Percentiles rank a stretch among this genome's conserved stretches.
These are phyloP conservation scores for Wickerhamiella allomyrinae DNA, from an alignment of 805 yeast genomes.

Conservation along the genomic window DNA sequence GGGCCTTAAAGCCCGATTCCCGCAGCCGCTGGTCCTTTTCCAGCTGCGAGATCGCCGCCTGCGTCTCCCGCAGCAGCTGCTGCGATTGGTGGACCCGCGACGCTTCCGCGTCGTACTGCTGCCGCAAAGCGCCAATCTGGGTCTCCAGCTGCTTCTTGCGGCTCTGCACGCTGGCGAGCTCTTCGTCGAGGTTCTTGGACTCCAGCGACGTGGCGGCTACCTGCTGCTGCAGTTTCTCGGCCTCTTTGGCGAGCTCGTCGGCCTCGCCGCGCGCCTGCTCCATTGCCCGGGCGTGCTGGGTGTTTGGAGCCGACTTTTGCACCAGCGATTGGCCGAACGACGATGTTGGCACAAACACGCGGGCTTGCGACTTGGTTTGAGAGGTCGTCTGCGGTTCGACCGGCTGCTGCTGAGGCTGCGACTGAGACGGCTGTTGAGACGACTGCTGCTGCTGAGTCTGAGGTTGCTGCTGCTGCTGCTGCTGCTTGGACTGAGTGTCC, in stretches of 20 bases:
- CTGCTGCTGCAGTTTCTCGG: constrained; percentile 37
- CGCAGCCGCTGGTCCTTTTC: constrained; percentile 18
- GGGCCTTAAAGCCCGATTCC: constrained; percentile 16
- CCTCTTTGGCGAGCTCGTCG: constrained; percentile 61
- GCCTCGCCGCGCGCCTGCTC: constrained; percentile 80
- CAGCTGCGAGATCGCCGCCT: constrained; percentile 33
- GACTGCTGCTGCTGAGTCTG: too few species aligned
- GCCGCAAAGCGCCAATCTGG: constrained; percentile 52
- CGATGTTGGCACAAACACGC: constrained; percentile 62
- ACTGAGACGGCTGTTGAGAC: too few species aligned
- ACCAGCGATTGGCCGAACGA: constrained; percentile 66
- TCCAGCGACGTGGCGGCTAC: constrained; percentile 31
- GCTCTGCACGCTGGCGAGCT: constrained; percentile 50
- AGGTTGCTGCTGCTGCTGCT: too few species aligned
- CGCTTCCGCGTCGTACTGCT: constrained; percentile 66
- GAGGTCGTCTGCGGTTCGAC: background rate
- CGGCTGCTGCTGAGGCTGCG: too few species aligned
- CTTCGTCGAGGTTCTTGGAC: constrained; percentile 61
- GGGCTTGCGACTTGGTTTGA: too few species aligned
- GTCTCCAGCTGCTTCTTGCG: constrained; percentile 58
- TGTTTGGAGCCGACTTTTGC: constrained; percentile 24
- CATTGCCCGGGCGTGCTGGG: constrained; percentile 4
- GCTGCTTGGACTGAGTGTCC: constrained; percentile 2
- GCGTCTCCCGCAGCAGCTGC: constrained; percentile 38
- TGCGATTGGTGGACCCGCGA: constrained; percentile 64